Evolutionary conservation across 352 stramenopile species (phyloP).

Genomic region (Phytopythium mirpurense): DNA sequence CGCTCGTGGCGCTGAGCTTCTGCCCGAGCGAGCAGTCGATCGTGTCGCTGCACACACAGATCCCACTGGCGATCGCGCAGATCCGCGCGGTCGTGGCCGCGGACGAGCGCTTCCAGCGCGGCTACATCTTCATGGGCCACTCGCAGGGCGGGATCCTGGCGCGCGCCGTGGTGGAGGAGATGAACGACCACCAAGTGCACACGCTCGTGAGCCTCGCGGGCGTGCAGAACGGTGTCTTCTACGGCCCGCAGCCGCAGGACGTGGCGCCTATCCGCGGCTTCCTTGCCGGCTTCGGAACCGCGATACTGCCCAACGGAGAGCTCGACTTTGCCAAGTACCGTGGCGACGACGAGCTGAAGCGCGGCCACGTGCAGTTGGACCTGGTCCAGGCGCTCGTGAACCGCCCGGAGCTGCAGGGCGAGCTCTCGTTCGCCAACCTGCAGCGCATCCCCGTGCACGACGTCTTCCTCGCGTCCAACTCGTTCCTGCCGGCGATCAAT

Average conservation of each 20-base stretch:
- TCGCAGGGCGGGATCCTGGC: conserved; percentile 36
- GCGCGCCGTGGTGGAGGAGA: conserved; percentile 45
- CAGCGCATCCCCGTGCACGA: conserved; percentile 18
- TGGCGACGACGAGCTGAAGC: background rate
- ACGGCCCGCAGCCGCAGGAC: conserved; percentile 33
- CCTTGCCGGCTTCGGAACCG: conserved; percentile 20
- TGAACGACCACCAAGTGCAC: conserved; percentile 47
- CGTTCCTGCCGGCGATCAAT: conserved; percentile 12
- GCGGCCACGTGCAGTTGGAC: conserved; percentile 31
- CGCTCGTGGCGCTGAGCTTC: conserved; percentile 36
- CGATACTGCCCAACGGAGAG: conserved; percentile 15
- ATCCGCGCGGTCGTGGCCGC: conserved; percentile 29
- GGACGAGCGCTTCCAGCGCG: conserved; percentile 29
- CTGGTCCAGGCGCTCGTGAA: conserved; percentile 20
- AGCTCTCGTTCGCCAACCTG: conserved; percentile 40
- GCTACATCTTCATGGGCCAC: conserved; percentile 46
- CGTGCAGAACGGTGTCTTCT: conserved; percentile 48
- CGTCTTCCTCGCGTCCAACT: conserved; percentile 22
- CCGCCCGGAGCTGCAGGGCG: conserved; percentile 20
- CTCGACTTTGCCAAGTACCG: conserved; percentile 32
- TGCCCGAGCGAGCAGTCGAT: conserved; percentile 30
- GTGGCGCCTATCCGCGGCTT: conserved; percentile 25
- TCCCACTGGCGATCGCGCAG: conserved; percentile 37
- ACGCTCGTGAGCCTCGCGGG: conserved; percentile 40
- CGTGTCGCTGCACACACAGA: conserved; percentile 21